phyloP scores from a whole-genome alignment of 306 rosid genomes.

The Dalbergia cultrata region DNA sequence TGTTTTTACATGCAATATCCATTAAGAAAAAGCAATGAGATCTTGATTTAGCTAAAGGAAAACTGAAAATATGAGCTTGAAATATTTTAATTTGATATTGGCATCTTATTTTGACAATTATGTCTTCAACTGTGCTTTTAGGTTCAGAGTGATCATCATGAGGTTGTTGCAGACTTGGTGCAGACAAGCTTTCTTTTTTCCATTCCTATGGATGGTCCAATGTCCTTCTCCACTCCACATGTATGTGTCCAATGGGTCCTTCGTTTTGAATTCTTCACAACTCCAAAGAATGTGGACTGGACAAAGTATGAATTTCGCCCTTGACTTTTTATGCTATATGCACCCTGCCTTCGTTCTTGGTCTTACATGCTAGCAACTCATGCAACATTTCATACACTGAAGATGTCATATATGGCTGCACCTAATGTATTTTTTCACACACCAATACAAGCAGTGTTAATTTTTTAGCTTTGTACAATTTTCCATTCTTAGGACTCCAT shows the following conservation, averaged over 20 bases:
- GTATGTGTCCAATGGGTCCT: slow-evolving; percentile 96
- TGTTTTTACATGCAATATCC: slow-evolving; percentile 13
- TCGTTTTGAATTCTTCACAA: slow-evolving; percentile 93
- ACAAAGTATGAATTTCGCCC: slow-evolving; percentile 63
- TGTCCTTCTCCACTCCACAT: slow-evolving; percentile 95
- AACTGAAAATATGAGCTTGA: slow-evolving; percentile 18
- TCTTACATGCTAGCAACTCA: slow-evolving; percentile 20
- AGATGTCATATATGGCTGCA: slow-evolving; percentile 21
- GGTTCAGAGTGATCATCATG: slow-evolving; percentile 97
- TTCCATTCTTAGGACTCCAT: slow-evolving; percentile 2
- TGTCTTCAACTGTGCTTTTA: slow-evolving; percentile 54
- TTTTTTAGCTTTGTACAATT: not conserved
- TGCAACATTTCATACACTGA: slow-evolving; percentile 3
- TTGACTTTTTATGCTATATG: slow-evolving; percentile 13
- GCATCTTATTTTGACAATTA: slow-evolving; percentile 36
- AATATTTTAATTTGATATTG: slow-evolving; percentile 27
- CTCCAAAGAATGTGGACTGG: slow-evolving; percentile 91
- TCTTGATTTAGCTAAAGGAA: slow-evolving; percentile 21
- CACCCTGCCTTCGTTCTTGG: not conserved
- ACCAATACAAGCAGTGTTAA: not conserved
- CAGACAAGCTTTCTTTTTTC: slow-evolving; percentile 99
- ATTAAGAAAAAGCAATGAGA: slow-evolving; percentile 8
- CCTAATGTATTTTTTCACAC: not conserved
- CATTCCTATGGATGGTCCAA: slow-evolving; percentile 97
- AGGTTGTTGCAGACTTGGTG: slow-evolving; percentile 93